Base-by-base conservation (phyloP, 1,284 basidiomycete genomes). In the Polyporus tsugae region DNA sequence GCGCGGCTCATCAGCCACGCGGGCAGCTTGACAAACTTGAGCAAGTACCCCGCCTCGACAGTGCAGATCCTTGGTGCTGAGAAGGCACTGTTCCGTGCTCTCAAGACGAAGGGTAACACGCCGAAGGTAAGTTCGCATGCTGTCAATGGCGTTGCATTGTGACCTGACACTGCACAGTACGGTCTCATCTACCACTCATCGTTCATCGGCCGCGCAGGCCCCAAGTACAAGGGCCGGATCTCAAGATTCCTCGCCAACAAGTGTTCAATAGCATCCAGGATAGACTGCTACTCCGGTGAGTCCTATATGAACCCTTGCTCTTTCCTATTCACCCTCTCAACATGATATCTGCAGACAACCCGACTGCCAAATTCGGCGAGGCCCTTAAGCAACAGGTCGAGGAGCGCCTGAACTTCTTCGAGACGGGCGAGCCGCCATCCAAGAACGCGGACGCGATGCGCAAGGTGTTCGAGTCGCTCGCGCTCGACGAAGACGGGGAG, bases 41-140 rank as follows among this genome's bases (percentile, higher is more conserved):
- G 95, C 86, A 99, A 99, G 85, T 98, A 99, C 83, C 97, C 97
- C 39, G 97, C 97, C 4, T 97, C 95, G 76, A 99, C 97, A 6
- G 96, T 99, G 63, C 97, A 99, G 84, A 99, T 99, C 76, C 86
- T 99, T 49, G 97, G 97, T 76, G 97, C 97, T 29, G 97, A 99
- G 85, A 99, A 99, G 84, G 97, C 97, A 1, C 87, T 99, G 53
- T 99, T 99, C 90, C 87, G 97, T 69, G 97, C 97, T 0, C 86
- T 99, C 77, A 99, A 99, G 87, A 99, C 97, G 52, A 99, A 99
- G 84, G 96, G 96, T 39, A 98, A 99, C 82, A 99, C 97, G 0
- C 97, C 97, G 67, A 99, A 99, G 85, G 95, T 96, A 73, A 44
- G 79, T 66, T 35, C 2, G 55, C 17, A 35, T 29, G 6, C 22